Evolutionary conservation across 768 basidiomycete species (phyloP).

Genomic region (Dentipellis sp.): DNA sequence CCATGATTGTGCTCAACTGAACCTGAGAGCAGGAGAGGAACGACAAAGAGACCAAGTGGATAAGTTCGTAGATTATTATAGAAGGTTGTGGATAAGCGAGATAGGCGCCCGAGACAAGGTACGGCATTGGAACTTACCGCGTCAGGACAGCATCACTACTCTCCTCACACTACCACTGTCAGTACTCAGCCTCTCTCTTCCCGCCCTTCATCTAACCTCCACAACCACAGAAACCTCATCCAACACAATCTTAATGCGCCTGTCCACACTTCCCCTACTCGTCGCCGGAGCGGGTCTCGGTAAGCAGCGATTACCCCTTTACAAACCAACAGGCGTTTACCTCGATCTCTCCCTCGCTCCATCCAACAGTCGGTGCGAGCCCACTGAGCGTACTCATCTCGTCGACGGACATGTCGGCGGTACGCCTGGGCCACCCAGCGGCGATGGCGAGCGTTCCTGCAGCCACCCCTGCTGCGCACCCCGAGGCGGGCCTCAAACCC

Average conservation of each 20-base stretch:
- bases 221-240: neutral
- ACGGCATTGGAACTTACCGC: no score
- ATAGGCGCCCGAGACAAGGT: no score
- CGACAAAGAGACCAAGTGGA: no score
- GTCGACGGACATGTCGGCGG: constrained; percentile 4
- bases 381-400: constrained; percentile 5
- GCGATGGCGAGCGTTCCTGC: neutral
- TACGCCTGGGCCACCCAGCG: constrained; percentile 9
- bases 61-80: no score
- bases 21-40: no score
- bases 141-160: neutral
- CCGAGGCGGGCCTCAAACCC: neutral
- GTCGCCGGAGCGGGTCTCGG: constrained; percentile 9
- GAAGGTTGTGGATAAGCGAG: no score
- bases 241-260: neutral
- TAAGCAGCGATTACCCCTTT: neutral
- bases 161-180: neutral
- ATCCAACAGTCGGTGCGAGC: constrained; percentile 5
- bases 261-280: neutral
- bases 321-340: neutral
- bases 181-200: neutral
- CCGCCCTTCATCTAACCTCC: neutral
- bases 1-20: no score
- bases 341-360: neutral
- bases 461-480: neutral